Percentiles rank a stretch among this genome's conserved stretches.
These are phyloP conservation scores for Gracilaria gracilis DNA, from an alignment of 23 red algal species.

Conservation along the genomic window DNA sequence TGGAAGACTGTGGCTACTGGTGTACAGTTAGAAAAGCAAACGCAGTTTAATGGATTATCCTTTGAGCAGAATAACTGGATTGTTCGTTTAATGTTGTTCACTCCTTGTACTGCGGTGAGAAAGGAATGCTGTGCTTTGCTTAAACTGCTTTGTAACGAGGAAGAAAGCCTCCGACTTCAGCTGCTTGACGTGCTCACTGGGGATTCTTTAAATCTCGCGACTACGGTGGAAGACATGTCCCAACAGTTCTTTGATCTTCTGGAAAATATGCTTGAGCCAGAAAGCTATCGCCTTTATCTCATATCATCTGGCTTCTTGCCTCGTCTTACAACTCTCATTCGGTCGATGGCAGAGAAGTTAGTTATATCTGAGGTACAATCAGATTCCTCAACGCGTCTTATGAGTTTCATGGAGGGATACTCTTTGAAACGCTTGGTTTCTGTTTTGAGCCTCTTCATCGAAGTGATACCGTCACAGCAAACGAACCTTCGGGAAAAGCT, in stretches of 20 bases:
- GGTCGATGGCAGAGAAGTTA: conserved; percentile 39
- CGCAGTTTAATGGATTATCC: background rate
- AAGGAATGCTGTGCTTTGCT: conserved; percentile 61
- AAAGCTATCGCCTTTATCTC: conserved; percentile 59
- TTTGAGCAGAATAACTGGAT: conserved; percentile 71
- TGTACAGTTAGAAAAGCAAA: background rate
- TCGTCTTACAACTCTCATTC: conserved; percentile 56
- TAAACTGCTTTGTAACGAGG: conserved; percentile 50
- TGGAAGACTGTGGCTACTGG: background rate
- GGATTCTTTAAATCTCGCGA: conserved; percentile 39
- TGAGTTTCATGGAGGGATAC: conserved; percentile 73
- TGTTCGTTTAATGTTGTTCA: conserved; percentile 66
- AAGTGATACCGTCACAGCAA: conserved; percentile 50
- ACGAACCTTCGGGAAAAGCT: conserved; percentile 26
- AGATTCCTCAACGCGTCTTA: conserved; percentile 40
- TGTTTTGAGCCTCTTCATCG: conserved; percentile 43
- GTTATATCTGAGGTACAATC: conserved; percentile 57
- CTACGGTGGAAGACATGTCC: conserved; percentile 58
- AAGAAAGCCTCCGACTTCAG: conserved; percentile 61
- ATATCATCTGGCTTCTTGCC: conserved; percentile 52
- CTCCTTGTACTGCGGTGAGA: conserved; percentile 57
- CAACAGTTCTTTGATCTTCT: conserved; percentile 75
- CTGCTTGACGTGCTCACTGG: conserved; percentile 67
- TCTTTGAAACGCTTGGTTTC: conserved; percentile 62
- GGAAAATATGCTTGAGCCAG: conserved; percentile 36